Base-by-base conservation (phyloP, 768 basidiomycete genomes). In the Leccinum truebloodii region DNA sequence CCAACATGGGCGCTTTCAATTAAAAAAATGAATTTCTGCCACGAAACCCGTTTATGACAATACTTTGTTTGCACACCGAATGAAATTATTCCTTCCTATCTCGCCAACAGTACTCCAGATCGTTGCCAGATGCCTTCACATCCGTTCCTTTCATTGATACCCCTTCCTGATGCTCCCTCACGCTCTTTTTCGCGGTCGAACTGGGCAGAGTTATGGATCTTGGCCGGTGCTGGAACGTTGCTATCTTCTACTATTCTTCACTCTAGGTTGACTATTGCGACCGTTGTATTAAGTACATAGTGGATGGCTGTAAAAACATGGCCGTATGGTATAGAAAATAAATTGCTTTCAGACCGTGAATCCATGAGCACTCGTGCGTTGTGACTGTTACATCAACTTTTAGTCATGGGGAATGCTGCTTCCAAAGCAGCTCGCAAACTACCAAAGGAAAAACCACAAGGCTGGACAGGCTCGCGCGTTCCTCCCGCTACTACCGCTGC, bases 1-100 rank as follows among this genome's bases (percentile, higher is more conserved):
- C 89, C 75, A 76, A 75, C 60, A 89, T 92, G 86, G 89, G 90
- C 69, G 71, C 87, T 55, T 93, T 87, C 82, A 86, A 86, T 65
- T 88, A 79, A 86, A 70, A 67, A 13, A 12, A 46, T 46, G 44
- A 49, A 49, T 4, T 46, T 57, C 55, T 22, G 61, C 58, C 54
- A 76, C 73, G 75, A 76, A 70, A 59, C 41, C 67, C 61, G 64
- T 65, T 80, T 71, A 84, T 67, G 83, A 84, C 76, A 68, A 67
- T 68, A 68, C 73, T 77, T 69, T 63, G 59, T 63, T 61, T 68
- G 59, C 72, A 65, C 64, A 65, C 63, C 44, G 55, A 71, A 74
- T 66, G 68, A 75, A 64, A 52, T 72, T 71, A 72, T 76, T 71
- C 48, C 54, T 70, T 71, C 62, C 73, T 74, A 75, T 74, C 35